These are phyloP conservation scores for Pseudogymnoascus verrucosus DNA, from an alignment of 2,329 filamentous ascomycete genomes.

Conservation along the genomic window DNA sequence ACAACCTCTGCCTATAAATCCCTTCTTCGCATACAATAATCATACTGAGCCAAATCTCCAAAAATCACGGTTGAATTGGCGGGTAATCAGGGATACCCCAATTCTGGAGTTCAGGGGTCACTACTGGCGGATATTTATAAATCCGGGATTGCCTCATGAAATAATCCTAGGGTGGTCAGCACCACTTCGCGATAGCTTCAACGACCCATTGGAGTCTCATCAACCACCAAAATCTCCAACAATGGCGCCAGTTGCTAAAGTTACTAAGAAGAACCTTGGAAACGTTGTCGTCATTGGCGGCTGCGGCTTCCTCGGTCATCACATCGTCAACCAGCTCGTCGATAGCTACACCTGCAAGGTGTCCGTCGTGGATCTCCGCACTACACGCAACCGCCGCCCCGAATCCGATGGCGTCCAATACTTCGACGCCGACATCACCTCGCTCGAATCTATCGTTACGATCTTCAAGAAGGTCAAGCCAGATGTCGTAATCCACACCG, in stretches of 20 bases:
- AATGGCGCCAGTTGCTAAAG: conserved; percentile 1
- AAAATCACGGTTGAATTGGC: background rate
- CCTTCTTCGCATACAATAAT: background rate
- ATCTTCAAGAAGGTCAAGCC: conserved; percentile 62
- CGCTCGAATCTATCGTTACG: conserved; percentile 48
- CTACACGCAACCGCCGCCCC: conserved; percentile 56
- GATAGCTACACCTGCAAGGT: conserved; percentile 50
- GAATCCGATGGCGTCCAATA: conserved; percentile 53
- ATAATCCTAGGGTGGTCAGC: background rate
- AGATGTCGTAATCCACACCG: conserved; percentile 85
- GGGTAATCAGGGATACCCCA: conserved; percentile 1
- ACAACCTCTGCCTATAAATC: background rate
- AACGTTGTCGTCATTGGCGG: conserved; percentile 73
- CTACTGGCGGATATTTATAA: conserved; percentile 2
- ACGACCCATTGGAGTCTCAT: conserved; percentile 5
- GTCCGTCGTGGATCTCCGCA: conserved; percentile 65
- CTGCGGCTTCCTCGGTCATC: conserved; percentile 77
- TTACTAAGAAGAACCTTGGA: conserved; percentile 40
- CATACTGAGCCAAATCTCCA: background rate
- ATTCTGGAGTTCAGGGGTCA: background rate
- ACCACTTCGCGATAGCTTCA: conserved; percentile 4
- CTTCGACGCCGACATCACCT: conserved; percentile 71
- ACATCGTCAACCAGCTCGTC: conserved; percentile 68
- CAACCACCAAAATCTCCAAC: background rate
- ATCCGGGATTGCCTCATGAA: conserved; percentile 1